Percentiles rank a stretch among this genome's conserved stretches.
Evolutionary conservation across 768 basidiomycete species (phyloP).

Genomic region (Tricholoma saponaceum): DNA sequence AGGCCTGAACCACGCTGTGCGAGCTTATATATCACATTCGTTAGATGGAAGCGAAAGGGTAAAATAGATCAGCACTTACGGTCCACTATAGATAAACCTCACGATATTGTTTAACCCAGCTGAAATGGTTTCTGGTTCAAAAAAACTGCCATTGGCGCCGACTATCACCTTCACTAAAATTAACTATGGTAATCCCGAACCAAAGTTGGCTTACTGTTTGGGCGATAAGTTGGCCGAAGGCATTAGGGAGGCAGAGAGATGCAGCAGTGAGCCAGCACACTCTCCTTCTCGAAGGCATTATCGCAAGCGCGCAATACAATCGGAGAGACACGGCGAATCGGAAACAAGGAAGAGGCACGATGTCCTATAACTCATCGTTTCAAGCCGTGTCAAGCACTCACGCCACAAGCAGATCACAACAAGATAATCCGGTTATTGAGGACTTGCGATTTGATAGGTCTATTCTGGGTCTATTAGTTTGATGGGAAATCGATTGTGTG

Average conservation of each 20-base stretch:
- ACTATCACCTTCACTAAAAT: background rate
- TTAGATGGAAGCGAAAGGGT: background rate
- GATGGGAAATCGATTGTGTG: no score
- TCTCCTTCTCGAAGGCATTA: background rate
- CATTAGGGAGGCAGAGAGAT: background rate
- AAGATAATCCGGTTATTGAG: background rate
- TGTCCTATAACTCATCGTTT: background rate
- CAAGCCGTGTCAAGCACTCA: background rate
- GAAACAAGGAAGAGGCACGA: background rate
- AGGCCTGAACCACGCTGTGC: slow-evolving; percentile 39
- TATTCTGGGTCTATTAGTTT: no score
- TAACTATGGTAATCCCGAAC: background rate
- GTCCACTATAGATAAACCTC: slow-evolving; percentile 35
- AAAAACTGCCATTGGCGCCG: background rate
- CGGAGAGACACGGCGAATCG: background rate
- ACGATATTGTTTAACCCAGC: slow-evolving; percentile 11
- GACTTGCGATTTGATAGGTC: background rate
- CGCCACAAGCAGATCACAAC: background rate
- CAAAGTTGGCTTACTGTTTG: background rate
- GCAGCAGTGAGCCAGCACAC: background rate
- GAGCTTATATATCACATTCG: slow-evolving; percentile 14
- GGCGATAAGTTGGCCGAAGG: background rate
- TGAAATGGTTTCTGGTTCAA: background rate
- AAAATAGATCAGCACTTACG: slow-evolving; percentile 19
- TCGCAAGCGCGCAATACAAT: background rate